These are phyloP conservation scores for Dorcoceras hygrometricum DNA, from an alignment of 257 asterid genomes.

Conservation along the genomic window DNA sequence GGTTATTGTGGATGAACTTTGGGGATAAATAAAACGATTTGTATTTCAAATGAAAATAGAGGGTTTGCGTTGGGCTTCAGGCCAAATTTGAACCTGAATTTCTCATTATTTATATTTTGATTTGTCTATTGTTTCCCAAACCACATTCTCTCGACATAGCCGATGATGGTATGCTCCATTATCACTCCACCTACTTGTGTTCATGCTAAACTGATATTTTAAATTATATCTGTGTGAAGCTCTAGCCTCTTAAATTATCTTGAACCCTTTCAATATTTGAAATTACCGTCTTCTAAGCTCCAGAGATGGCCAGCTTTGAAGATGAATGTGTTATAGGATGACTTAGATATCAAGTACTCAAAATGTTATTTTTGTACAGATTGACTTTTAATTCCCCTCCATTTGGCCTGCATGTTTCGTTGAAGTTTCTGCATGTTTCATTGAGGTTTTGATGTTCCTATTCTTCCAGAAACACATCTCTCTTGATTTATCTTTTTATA, in stretches of 20 bases:
- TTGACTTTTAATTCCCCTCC: neutral
- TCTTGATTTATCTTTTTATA: slow-evolving; percentile 5
- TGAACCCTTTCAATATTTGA: neutral
- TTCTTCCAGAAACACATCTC: neutral
- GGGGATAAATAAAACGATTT: neutral
- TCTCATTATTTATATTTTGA: neutral
- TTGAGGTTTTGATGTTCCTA: neutral
- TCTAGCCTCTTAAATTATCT: neutral
- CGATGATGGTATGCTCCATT: neutral
- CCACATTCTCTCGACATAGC: neutral
- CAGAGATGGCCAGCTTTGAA: neutral
- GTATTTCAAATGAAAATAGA: too few species aligned
- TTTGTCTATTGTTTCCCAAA: neutral
- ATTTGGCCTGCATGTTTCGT: neutral
- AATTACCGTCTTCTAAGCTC: neutral
- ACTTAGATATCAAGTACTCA: neutral
- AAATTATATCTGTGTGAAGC: neutral
- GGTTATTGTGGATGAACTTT: neutral
- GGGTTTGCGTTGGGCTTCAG: neutral
- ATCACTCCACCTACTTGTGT: neutral
- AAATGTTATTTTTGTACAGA: neutral
- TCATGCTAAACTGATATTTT: neutral
- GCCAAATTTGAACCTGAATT: neutral
- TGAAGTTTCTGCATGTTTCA: neutral
- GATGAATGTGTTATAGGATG: neutral